These are phyloP conservation scores for Candida glaebosa DNA, from an alignment of 805 yeast genomes.

Conservation along the genomic window DNA sequence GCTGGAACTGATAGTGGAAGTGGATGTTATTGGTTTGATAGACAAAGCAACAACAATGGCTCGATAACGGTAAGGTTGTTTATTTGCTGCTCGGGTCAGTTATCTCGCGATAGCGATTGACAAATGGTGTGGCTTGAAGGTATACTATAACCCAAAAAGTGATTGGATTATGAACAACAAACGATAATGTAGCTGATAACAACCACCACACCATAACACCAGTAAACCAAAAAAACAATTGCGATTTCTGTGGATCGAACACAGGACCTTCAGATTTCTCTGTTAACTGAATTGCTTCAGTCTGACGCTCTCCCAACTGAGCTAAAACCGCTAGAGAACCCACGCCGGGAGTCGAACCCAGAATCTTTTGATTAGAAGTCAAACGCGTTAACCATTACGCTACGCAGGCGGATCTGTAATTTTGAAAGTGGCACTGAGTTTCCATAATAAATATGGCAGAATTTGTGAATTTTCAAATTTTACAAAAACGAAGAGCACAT, in stretches of 20 bases:
- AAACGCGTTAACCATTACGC: conserved; percentile 69
- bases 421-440: neutral
- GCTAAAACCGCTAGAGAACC: conserved; percentile 29
- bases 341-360: conserved; percentile 61
- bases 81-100: neutral
- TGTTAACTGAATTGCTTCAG: conserved; percentile 18
- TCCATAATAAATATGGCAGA: too few relatives aligned
- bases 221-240: conserved; percentile 18
- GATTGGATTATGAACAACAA: neutral
- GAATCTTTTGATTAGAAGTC: conserved; percentile 66
- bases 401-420: conserved; percentile 44
- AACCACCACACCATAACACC: neutral
- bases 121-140: too few relatives aligned
- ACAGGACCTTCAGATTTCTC: conserved; percentile 76
- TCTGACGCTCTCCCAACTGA: conserved; percentile 41
- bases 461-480: too few relatives aligned
- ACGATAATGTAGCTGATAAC: neutral
- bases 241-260: conserved; percentile 83
- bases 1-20: neutral
- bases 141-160: too few relatives aligned
- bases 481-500: too few relatives aligned
- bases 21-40: neutral
- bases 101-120: too few relatives aligned
- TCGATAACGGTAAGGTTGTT: neutral
- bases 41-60: neutral